These are phyloP conservation scores for Cryphonectria parasitica DNA, from an alignment of 2,329 filamentous ascomycete species.

Conservation along the genomic window DNA sequence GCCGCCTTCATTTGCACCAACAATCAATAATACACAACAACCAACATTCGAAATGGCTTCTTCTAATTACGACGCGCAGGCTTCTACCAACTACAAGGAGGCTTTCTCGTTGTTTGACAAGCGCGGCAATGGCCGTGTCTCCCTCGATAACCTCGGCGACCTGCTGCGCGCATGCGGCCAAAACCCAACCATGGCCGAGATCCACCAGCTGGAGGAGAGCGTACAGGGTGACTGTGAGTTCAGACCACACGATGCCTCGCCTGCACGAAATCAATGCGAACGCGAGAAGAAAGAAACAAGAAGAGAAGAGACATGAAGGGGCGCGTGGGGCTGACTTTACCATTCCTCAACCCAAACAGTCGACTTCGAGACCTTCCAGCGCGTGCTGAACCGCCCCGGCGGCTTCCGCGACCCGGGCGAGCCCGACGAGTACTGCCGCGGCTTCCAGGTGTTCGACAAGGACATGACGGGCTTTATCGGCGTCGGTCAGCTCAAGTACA, in stretches of 20 bases:
- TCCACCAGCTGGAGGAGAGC: constrained; percentile 86
- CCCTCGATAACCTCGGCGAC: constrained; percentile 85
- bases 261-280: neutral
- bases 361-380: constrained; percentile 96
- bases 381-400: constrained; percentile 94
- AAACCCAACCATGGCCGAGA: constrained; percentile 94
- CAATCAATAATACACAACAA: constrained; percentile 4
- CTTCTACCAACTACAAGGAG: constrained; percentile 99
- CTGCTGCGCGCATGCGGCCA: constrained; percentile 95
- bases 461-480: constrained; percentile 98
- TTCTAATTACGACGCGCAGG: constrained; percentile 62
- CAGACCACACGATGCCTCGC: neutral
- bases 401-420: constrained; percentile 98
- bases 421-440: constrained; percentile 96
- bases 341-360: constrained; percentile 56
- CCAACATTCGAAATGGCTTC: constrained; percentile 46
- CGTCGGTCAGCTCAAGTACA: constrained; percentile 96
- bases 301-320: neutral
- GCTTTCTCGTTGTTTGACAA: constrained; percentile 99
- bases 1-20: neutral
- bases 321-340: constrained; percentile 25
- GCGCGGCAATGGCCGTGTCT: constrained; percentile 92
- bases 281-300: neutral
- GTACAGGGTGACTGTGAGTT: constrained; percentile 88
- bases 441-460: constrained; percentile 99